A percentile compares a stretch with the other conserved stretches of the same genome.
Conservation (phyloP, 2,329 filamentous ascomycete genomes). For the Dendryphion nanum region DNA sequence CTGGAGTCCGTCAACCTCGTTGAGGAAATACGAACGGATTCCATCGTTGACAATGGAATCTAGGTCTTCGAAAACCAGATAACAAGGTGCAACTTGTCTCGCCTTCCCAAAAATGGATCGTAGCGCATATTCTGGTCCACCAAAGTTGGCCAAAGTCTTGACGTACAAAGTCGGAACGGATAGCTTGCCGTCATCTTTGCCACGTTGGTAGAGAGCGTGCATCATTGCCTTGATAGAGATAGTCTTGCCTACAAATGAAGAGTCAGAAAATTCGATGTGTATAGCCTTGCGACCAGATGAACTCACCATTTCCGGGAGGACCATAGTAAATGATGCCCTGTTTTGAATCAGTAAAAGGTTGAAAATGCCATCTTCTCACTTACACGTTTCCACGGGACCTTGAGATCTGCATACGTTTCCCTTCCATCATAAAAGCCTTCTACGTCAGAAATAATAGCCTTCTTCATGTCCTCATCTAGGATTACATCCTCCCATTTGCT, state of each 20-base stretch:
- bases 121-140: constrained; percentile 55
- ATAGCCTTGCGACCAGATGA: neutral
- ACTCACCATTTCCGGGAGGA: constrained; percentile 58
- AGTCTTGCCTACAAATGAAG: constrained; percentile 52
- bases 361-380: neutral
- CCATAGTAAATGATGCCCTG: constrained; percentile 68
- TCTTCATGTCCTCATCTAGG: constrained; percentile 64
- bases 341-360: neutral
- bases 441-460: constrained; percentile 62
- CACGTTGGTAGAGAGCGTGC: constrained; percentile 58
- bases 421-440: constrained; percentile 62
- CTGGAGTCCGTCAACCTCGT: constrained; percentile 69
- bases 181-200: constrained; percentile 30
- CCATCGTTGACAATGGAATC: constrained; percentile 63
- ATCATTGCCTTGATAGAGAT: constrained; percentile 71
- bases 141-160: constrained; percentile 45
- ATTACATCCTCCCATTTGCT: constrained; percentile 66
- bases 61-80: constrained; percentile 70
- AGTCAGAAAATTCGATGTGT: neutral
- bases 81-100: constrained; percentile 62
- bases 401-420: constrained; percentile 58
- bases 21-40: constrained; percentile 68
- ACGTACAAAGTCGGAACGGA: constrained; percentile 58
- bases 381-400: constrained; percentile 66
- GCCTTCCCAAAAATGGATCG: constrained; percentile 50